Evolutionary conservation across 805 yeast species (phyloP).

Genomic region (Brettanomyces naardenensis): DNA sequence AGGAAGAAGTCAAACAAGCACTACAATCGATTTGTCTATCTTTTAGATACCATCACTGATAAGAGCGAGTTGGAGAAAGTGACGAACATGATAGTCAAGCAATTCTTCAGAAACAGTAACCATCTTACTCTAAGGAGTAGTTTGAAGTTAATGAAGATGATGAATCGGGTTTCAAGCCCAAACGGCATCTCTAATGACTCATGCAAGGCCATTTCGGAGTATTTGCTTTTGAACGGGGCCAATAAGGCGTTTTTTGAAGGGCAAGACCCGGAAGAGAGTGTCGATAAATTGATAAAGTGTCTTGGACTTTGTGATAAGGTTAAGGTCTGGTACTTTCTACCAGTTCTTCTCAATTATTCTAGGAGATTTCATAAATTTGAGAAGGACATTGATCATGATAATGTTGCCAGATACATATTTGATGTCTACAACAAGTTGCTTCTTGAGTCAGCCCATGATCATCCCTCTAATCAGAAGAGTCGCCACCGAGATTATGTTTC

Average conservation of each 20-base stretch:
- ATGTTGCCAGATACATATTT: not conserved
- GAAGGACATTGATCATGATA: not conserved
- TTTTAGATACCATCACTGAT: not conserved
- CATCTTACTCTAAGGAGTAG: not conserved
- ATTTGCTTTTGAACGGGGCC: not conserved
- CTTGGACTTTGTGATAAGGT: not conserved
- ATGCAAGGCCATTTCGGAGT: not conserved
- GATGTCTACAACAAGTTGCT: not conserved
- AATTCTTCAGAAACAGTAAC: not conserved
- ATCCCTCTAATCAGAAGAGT: not conserved
- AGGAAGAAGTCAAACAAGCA: not conserved
- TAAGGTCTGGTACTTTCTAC: not conserved
- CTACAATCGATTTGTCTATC: not conserved
- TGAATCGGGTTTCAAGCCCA: not conserved
- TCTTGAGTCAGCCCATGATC: not conserved
- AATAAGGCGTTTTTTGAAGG: not conserved
- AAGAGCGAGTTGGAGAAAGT: not conserved
- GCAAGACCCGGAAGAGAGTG: not conserved
- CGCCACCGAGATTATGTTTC: not conserved
- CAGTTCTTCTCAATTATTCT: not conserved
- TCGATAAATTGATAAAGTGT: not conserved
- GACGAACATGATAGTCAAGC: not conserved
- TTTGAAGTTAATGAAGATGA: not conserved
- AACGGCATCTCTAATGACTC: not conserved
- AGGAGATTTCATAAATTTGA: not conserved